These are phyloP conservation scores for Porcisia hertigi DNA, from an alignment of 208 protist genomes.

Conservation along the genomic window DNA sequence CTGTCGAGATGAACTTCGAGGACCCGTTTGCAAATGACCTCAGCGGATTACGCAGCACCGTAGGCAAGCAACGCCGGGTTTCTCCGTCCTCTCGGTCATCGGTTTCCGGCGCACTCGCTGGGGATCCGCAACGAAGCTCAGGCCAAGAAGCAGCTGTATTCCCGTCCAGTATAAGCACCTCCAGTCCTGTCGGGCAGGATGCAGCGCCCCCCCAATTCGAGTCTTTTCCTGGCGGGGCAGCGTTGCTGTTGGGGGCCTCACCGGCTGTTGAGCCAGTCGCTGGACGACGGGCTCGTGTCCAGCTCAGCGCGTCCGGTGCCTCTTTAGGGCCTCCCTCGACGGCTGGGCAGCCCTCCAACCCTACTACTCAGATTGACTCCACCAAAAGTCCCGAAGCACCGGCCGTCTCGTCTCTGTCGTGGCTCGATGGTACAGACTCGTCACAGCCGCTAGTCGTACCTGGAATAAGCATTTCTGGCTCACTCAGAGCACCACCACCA, in stretches of 20 bases:
- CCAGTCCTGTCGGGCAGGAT: constrained; percentile 2
- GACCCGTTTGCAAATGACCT: constrained; percentile 74
- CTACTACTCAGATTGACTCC: background rate
- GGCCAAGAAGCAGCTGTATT: background rate
- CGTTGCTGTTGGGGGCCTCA: constrained; percentile 5
- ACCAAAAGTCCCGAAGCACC: background rate
- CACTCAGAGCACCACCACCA: background rate
- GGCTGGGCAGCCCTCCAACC: background rate
- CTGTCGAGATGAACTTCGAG: constrained; percentile 60
- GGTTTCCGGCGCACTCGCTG: background rate
- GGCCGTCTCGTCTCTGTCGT: constrained; percentile 13
- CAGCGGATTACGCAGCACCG: constrained; percentile 27
- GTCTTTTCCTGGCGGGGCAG: background rate
- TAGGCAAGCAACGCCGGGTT: constrained; percentile 9
- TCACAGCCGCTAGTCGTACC: background rate
- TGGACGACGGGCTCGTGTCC: constrained; percentile 23
- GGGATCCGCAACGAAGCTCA: background rate
- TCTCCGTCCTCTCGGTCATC: constrained; percentile 11
- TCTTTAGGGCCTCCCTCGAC: background rate
- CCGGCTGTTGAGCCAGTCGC: constrained; percentile 20
- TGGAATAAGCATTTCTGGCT: background rate
- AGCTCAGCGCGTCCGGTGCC: background rate
- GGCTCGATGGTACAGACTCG: constrained; percentile 24
- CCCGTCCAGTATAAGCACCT: constrained; percentile 1
- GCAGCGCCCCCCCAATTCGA: background rate